Percentiles rank a stretch among this genome's conserved stretches.
These are phyloP conservation scores for Candida maris DNA, from an alignment of 805 yeast species.

Conservation along the genomic window DNA sequence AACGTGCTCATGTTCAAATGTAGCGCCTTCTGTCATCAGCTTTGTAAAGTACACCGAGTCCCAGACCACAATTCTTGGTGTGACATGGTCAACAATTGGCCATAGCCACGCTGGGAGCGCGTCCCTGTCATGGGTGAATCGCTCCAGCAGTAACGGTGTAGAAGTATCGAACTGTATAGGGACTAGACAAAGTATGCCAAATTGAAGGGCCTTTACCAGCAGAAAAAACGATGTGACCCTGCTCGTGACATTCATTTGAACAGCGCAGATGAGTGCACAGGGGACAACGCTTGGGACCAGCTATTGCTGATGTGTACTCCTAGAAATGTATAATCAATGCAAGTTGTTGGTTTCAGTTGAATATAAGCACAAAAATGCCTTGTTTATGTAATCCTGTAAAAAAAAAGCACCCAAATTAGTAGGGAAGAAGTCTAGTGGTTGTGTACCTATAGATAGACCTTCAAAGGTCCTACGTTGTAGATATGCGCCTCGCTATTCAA, in stretches of 20 bases:
- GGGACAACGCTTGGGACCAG: no score
- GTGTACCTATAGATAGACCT: no score
- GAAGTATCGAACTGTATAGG: conserved; percentile 52
- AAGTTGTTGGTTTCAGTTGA: no score
- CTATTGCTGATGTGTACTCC: no score
- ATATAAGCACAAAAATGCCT: no score
- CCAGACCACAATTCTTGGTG: conserved; percentile 69
- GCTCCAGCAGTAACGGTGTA: conserved; percentile 34
- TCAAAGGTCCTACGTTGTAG: no score
- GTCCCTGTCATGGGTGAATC: conserved; percentile 16
- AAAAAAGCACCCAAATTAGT: no score
- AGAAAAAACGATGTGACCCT: conserved; percentile 20
- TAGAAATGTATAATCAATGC: no score
- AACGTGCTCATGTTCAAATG: conserved; percentile 89
- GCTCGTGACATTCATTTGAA: background rate
- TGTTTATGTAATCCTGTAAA: no score
- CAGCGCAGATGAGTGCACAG: no score
- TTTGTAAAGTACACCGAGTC: conserved; percentile 77
- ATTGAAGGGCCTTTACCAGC: conserved; percentile 36
- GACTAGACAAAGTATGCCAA: conserved; percentile 34
- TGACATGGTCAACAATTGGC: conserved; percentile 22
- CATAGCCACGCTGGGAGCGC: conserved; percentile 2
- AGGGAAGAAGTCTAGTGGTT: no score
- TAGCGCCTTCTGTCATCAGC: conserved; percentile 45
- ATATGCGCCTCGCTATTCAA: conserved; percentile 36